Evolutionary conservation across 78 protist species (phyloP).

Genomic region (Pigoraptor vietnamica): DNA sequence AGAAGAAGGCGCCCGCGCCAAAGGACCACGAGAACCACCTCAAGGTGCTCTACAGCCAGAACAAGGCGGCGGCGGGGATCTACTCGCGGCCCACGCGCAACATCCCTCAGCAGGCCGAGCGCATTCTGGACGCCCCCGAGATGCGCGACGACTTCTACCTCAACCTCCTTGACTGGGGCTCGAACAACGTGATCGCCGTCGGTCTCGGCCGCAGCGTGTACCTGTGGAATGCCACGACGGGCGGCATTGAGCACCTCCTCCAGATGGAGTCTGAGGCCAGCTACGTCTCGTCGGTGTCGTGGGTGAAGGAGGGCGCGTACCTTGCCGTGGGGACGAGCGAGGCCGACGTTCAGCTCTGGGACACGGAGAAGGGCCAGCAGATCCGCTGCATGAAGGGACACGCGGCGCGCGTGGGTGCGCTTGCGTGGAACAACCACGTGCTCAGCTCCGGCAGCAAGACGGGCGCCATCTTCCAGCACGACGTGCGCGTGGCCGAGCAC

Average conservation of each 20-base stretch:
- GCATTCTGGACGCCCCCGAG: constrained; percentile 93
- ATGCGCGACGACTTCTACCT: constrained; percentile 95
- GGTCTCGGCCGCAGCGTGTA: constrained; percentile 92
- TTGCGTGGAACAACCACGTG: constrained; percentile 94
- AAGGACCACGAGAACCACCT: constrained; percentile 31
- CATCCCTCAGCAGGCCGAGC: constrained; percentile 66
- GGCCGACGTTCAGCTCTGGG: constrained; percentile 86
- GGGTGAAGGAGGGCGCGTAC: constrained; percentile 70
- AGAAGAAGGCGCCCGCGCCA: constrained; percentile 78
- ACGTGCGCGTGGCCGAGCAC: constrained; percentile 86
- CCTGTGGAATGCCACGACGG: constrained; percentile 95
- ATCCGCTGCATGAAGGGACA: constrained; percentile 90
- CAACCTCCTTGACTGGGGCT: constrained; percentile 97
- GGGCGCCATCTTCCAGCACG: constrained; percentile 80
- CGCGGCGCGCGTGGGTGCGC: constrained; percentile 84
- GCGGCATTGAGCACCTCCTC: constrained; percentile 63
- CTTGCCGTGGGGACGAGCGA: constrained; percentile 94
- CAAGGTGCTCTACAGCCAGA: constrained; percentile 59
- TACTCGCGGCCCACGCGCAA: constrained; percentile 19
- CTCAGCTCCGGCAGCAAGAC: constrained; percentile 88
- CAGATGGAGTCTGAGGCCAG: constrained; percentile 27
- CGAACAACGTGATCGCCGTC: constrained; percentile 78
- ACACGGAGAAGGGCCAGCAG: constrained; percentile 46
- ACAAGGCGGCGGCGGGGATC: not conserved
- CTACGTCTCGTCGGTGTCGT: constrained; percentile 79